phyloP scores from a whole-genome alignment of 176 grass and related monocot species.

The Triticum dicoccoides region DNA sequence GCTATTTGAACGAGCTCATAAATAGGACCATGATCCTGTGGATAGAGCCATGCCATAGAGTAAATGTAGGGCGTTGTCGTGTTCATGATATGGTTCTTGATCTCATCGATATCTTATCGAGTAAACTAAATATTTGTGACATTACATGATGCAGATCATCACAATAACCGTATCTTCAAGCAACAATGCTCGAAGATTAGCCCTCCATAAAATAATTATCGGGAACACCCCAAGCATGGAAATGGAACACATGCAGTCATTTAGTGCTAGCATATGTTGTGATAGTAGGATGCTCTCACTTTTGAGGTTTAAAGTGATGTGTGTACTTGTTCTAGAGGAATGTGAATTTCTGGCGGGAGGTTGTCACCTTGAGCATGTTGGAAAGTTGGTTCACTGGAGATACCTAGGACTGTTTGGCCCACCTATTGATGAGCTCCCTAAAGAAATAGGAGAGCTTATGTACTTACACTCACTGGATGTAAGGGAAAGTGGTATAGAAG shows the following conservation, averaged over 20 bases:
- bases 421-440: background rate
- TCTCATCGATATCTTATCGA: background rate
- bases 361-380: background rate
- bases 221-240: background rate
- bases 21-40: background rate
- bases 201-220: background rate
- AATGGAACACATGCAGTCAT: background rate
- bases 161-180: background rate
- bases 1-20: background rate
- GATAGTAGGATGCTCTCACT: background rate
- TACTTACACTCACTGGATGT: background rate
- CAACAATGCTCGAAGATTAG: background rate
- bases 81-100: background rate
- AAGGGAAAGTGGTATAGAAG: background rate
- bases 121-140: constrained; percentile 1
- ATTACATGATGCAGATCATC: background rate
- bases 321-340: background rate
- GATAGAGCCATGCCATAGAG: background rate
- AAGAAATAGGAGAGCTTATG: background rate
- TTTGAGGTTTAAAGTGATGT: background rate
- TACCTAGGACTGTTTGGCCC: background rate
- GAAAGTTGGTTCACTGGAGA: background rate
- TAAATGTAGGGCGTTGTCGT: background rate
- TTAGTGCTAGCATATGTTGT: background rate
- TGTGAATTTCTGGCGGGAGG: background rate